Conservation (phyloP, 129 eudicot species). For the Flaveria linearis region DNA sequence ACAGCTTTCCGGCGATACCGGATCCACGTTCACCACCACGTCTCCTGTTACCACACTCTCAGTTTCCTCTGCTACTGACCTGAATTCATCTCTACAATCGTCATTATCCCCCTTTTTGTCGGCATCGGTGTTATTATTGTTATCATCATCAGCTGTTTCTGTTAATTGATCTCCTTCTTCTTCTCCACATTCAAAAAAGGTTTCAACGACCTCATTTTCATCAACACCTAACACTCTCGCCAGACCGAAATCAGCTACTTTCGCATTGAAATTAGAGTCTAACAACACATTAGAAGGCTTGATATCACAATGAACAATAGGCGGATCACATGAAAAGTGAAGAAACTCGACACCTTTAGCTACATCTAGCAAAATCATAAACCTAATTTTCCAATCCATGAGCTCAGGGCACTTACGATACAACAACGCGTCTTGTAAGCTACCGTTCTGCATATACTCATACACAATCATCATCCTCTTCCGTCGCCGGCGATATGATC, state of each 20-base stretch:
- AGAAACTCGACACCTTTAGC: conserved; percentile 80
- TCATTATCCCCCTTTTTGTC: conserved; percentile 34
- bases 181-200: conserved; percentile 51
- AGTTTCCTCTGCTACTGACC: conserved; percentile 67
- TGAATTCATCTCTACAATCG: conserved; percentile 51
- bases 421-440: conserved; percentile 84
- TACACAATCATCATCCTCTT: conserved; percentile 61
- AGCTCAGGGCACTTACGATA: conserved; percentile 74
- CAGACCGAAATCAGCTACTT: conserved; percentile 85
- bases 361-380: conserved; percentile 48
- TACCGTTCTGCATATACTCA: conserved; percentile 87
- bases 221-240: conserved; percentile 61
- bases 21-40: conserved; percentile 61
- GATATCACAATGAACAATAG: conserved; percentile 83
- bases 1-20: conserved; percentile 54
- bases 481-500: conserved; percentile 41
- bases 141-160: conserved; percentile 37
- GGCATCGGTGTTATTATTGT: conserved; percentile 29
- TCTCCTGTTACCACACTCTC: conserved; percentile 76
- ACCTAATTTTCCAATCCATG: conserved; percentile 71
- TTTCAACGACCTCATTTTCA: conserved; percentile 49
- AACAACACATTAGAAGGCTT: conserved; percentile 86
- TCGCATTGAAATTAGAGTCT: conserved; percentile 70
- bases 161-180: conserved; percentile 47
- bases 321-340: conserved; percentile 65